Conservation (phyloP, 768 basidiomycete species). For the Amanita muscaria region DNA sequence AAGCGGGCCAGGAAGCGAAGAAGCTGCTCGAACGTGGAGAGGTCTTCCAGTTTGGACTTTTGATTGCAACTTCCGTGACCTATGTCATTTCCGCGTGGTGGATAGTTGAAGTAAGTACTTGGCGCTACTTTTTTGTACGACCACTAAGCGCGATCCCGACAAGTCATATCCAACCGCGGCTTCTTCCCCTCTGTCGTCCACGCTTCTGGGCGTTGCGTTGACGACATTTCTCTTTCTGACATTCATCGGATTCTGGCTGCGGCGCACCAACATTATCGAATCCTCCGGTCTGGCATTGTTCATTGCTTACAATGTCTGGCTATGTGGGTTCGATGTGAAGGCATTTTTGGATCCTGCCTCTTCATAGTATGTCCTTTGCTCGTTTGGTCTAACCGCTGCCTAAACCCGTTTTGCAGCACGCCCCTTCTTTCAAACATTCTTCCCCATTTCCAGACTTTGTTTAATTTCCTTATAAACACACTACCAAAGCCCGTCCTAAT, state of each 20-base stretch:
- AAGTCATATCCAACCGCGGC: constrained; percentile 80
- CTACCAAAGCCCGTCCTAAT: constrained; percentile 79
- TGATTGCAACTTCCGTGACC: constrained; percentile 68
- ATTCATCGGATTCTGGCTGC: constrained; percentile 80
- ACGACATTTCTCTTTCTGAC: constrained; percentile 88
- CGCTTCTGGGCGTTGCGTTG: constrained; percentile 79
- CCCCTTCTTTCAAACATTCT: constrained; percentile 73
- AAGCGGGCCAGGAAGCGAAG: constrained; percentile 70
- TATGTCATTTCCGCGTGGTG: constrained; percentile 82
- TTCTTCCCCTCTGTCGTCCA: constrained; percentile 79
- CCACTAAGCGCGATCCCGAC: constrained; percentile 12
- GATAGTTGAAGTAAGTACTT: constrained; percentile 63
- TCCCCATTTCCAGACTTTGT: constrained; percentile 69
- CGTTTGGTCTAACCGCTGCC: not conserved
- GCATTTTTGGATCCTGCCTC: constrained; percentile 67
- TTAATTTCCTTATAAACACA: constrained; percentile 79
- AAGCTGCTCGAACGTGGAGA: constrained; percentile 63
- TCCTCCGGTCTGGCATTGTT: constrained; percentile 82
- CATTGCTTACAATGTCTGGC: constrained; percentile 86
- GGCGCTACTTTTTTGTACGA: not conserved
- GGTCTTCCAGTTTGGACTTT: constrained; percentile 64
- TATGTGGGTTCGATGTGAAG: constrained; percentile 73
- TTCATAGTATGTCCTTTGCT: constrained; percentile 51
- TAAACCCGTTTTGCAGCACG: constrained; percentile 34
- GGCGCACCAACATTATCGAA: constrained; percentile 89